Evolutionary conservation across 2,329 filamentous ascomycete species (phyloP).

Genomic region (Hypoxylon rubiginosum): DNA sequence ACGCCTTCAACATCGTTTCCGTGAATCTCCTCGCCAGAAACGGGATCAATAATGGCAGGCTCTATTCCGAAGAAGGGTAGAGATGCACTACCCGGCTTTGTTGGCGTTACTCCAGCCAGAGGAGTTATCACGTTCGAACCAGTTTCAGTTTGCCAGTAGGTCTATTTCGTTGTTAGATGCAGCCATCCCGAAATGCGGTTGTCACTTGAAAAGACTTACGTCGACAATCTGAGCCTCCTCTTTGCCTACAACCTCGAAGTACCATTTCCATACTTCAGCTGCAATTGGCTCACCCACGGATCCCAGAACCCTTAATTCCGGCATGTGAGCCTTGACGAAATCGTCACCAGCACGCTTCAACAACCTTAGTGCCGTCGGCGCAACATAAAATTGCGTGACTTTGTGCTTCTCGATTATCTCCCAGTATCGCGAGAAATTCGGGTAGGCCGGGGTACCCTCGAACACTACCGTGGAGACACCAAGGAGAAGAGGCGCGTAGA

Average conservation of each 20-base stretch:
- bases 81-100: conserved; percentile 95
- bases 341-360: conserved; percentile 96
- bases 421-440: conserved; percentile 98
- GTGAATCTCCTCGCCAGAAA: conserved; percentile 91
- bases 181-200: conserved; percentile 20
- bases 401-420: conserved; percentile 96
- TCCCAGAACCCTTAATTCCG: conserved; percentile 87
- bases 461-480: conserved; percentile 97
- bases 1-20: conserved; percentile 99
- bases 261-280: conserved; percentile 99
- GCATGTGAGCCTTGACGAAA: conserved; percentile 91
- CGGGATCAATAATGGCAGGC: conserved; percentile 95
- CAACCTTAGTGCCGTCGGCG: conserved; percentile 90
- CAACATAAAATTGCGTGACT: conserved; percentile 98
- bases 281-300: conserved; percentile 98
- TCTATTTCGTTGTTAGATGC: conserved; percentile 66
- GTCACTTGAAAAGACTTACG: conserved; percentile 68
- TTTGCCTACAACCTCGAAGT: conserved; percentile 94
- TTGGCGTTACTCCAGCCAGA: conserved; percentile 91
- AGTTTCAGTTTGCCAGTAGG: conserved; percentile 99
- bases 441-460: conserved; percentile 97
- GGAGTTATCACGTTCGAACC: conserved; percentile 97
- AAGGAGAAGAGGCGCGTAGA: conserved; percentile 93
- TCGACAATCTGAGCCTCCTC: conserved; percentile 94
- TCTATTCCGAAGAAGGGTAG: conserved; percentile 99